Percentiles rank a stretch among this genome's conserved stretches.
Evolutionary conservation across 257 asterid genomes (phyloP).

Genomic region (Nicotiana paniculata): DNA sequence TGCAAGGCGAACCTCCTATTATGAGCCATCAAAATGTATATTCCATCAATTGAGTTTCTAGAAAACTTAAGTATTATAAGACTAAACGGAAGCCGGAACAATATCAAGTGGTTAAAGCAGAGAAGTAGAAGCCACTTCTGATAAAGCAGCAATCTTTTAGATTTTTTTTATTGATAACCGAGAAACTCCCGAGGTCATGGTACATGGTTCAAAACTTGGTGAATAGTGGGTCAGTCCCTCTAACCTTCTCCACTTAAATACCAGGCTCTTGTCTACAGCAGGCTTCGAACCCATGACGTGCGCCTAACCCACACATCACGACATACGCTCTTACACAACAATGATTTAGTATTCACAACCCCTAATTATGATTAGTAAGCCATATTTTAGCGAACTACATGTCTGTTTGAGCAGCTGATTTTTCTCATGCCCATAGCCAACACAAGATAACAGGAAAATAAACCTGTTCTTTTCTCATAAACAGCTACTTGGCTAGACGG

Average conservation of each 20-base stretch:
- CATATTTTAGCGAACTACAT: not conserved
- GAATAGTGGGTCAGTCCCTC: too few relatives aligned
- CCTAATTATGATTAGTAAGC: not conserved
- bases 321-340: too few relatives aligned
- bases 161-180: too few relatives aligned
- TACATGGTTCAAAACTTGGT: too few relatives aligned
- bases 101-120: too few relatives aligned
- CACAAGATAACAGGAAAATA: not conserved
- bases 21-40: not conserved
- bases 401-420: not conserved
- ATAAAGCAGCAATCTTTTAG: too few relatives aligned
- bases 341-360: not conserved
- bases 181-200: too few relatives aligned
- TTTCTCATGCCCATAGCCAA: not conserved
- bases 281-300: too few relatives aligned
- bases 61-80: not conserved
- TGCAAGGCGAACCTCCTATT: conserved; percentile 89
- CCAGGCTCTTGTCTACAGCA: too few relatives aligned
- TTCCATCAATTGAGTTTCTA: not conserved
- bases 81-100: not conserved
- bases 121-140: too few relatives aligned
- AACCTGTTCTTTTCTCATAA: not conserved
- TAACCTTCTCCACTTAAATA: too few relatives aligned
- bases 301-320: too few relatives aligned
- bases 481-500: not conserved